Percentiles rank a stretch among this genome's conserved stretches.
phyloP scores from a whole-genome alignment of 2,329 filamentous ascomycete genomes.

The Emmonsiellopsis sp. region DNA sequence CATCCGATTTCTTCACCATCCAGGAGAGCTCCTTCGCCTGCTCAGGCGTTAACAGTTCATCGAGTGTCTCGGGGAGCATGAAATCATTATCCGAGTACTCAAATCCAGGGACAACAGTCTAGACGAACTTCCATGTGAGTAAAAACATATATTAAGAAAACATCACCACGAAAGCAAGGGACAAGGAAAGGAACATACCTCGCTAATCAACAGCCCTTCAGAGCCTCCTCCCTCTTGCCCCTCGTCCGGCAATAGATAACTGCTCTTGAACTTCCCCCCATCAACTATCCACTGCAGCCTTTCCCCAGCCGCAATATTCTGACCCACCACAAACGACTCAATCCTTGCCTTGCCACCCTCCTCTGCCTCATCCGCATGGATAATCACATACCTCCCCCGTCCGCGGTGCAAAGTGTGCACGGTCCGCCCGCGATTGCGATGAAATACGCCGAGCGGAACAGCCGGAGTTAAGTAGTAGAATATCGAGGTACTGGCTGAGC shows the following conservation, averaged over 20 bases:
- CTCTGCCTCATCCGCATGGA: conserved; percentile 46
- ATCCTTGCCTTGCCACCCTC: conserved; percentile 38
- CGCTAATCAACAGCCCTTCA: conserved; percentile 54
- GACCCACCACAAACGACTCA: conserved; percentile 58
- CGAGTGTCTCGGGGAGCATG: conserved; percentile 43
- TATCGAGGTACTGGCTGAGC: conserved; percentile 53
- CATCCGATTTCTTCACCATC: conserved; percentile 20
- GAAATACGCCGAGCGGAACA: conserved; percentile 51
- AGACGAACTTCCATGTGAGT: conserved; percentile 5
- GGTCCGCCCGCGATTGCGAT: conserved; percentile 53
- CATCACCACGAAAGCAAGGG: not conserved
- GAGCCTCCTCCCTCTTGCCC: conserved; percentile 26
- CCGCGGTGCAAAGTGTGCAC: conserved; percentile 59
- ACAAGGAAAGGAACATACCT: conserved; percentile 31
- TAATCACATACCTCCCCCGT: conserved; percentile 54
- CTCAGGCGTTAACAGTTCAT: conserved; percentile 44
- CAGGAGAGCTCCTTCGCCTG: conserved; percentile 40
- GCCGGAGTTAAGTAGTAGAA: conserved; percentile 54
- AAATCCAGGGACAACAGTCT: conserved; percentile 59
- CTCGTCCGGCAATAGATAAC: conserved; percentile 46
- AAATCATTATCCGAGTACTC: conserved; percentile 62
- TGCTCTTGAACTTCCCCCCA: conserved; percentile 58
- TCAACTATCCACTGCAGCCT: conserved; percentile 60
- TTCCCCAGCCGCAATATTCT: conserved; percentile 50
- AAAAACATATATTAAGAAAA: not conserved